Evolutionary conservation across 768 basidiomycete species (phyloP), one percentile per base, ranked within the genome.

Genomic region (Trametes sanguinea): DNA sequence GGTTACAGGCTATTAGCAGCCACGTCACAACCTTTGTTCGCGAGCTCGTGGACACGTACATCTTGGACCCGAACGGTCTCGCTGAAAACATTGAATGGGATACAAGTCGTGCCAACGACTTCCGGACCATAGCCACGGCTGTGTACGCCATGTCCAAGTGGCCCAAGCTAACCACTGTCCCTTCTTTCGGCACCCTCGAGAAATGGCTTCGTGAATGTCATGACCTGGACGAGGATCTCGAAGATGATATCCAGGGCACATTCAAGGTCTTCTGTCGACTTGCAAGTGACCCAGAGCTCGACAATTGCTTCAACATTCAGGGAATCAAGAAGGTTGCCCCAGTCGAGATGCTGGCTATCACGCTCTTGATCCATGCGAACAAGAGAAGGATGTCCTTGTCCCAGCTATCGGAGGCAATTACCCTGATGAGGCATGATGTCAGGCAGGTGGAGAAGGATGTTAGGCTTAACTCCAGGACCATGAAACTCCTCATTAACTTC

Each of bases 1-100:
- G 87, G 70, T 75, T 92, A 10, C 86, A 89, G 68, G 89, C 89
- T 0, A 76, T 85, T 60, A 82, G 77, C 55, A 83, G 84, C 0
- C 79, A 83, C 0, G 82, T 85, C 61, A 78, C 86, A 1, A 61
- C 70, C 0, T 85, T 91, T 68, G 78, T 89, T 14, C 86, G 87
- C n/a, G 73, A 77, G 11, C 63, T 92, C 3, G 79, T 85, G 53
- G 69, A 72, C 3, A 68, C 75, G 14, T 83, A 84, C 64, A 73
- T 86, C 37, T 73, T 74, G 33, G 68, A 76, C 9, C 76, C 77
- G 22, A 22, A 22, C 22, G 22, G 22, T 6, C 74, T 76, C 54
- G 57, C 73, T 64, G 46, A 67, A 33, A 55, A 67, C 33, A 68
- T 79, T 29, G 69, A 74, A 5, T 77, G 77, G 76, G 76, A 76